Evolutionary conservation across 352 stramenopile species (phyloP), one percentile per base, ranked within the genome.

Genomic region (Globisporangium abappressorium): DNA sequence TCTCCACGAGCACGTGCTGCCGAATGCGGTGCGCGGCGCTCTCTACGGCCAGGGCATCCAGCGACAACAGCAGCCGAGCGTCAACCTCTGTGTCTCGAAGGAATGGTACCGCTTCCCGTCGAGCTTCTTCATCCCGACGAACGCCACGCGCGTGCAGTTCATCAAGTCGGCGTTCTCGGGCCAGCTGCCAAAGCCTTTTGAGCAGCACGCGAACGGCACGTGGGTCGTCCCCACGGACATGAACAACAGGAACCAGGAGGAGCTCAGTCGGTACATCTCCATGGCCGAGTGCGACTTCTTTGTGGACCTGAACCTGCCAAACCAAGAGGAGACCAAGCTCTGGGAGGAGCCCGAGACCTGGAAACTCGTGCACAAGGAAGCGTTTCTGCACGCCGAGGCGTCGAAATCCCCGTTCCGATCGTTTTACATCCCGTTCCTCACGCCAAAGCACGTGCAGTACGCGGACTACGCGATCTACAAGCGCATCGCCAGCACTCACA

Each of bases 71-170:
- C 58, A 61, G 57, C 61, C 36, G 5, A 36, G 38, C 3, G 66
- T 87, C 36, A 90, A 68, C 20, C 77, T 99, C 26, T 99, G 97
- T 74, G 86, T 98, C n/a, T 91, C 93, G 51, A 98, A 97, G 69
- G 97, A 99, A 91, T 99, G 97, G 97, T 94, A 99, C 81, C 82
- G 95, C 51, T 99, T 98, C 74, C 95, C 97, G 0, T 92, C 92
- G 18, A 98, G 83, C 55, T 99, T 99, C 72, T 99, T 98, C 70
- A 77, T 99, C n/a, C 96, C 96, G 26, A 75, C 78, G 36, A 93
- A 93, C 55, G 73, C 75, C 33, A 84, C 82, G 62, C 76, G 70
- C 38, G 75, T 99, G 24, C 80, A 81, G 26, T 99, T 99, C 80
- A 75, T 99, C 33, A 91, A 91, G 64, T 97, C 91, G 11, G 86